Evolutionary conservation across 179 eudicot genomes (phyloP).

Genomic region (Beta corolliflora): DNA sequence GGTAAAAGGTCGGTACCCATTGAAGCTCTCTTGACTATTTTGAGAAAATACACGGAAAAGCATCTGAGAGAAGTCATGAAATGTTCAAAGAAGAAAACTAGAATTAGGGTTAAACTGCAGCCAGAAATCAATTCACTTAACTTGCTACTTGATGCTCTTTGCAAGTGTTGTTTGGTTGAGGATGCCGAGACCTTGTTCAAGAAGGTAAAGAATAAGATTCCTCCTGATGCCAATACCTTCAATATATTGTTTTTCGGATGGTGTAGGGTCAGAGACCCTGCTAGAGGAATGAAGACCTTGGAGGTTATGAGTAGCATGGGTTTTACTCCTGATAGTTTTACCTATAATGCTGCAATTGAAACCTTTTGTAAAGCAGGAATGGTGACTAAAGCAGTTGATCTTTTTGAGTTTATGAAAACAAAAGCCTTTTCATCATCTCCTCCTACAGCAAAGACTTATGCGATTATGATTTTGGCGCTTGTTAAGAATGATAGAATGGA

Average conservation of each 20-base stretch:
- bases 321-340: constrained; percentile 64
- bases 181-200: constrained; percentile 63
- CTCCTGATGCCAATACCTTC: constrained; percentile 67
- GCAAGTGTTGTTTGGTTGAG: constrained; percentile 82
- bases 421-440: constrained; percentile 60
- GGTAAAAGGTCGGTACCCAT: constrained; percentile 61
- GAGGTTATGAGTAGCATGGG: constrained; percentile 75
- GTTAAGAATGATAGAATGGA: constrained; percentile 59
- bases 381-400: constrained; percentile 67
- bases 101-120: constrained; percentile 60
- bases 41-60: constrained; percentile 72
- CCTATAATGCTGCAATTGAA: constrained; percentile 84
- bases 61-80: constrained; percentile 69
- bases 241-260: constrained; percentile 86
- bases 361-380: constrained; percentile 77
- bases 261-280: constrained; percentile 84
- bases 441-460: constrained; percentile 83
- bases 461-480: constrained; percentile 71
- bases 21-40: constrained; percentile 55
- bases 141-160: constrained; percentile 79
- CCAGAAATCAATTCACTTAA: constrained; percentile 82
- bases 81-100: constrained; percentile 80
- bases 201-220: constrained; percentile 55
- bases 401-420: constrained; percentile 69
- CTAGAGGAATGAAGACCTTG: constrained; percentile 61